Evolutionary conservation across 1,284 basidiomycete species (phyloP).

Genomic region (Meira nashicola): DNA sequence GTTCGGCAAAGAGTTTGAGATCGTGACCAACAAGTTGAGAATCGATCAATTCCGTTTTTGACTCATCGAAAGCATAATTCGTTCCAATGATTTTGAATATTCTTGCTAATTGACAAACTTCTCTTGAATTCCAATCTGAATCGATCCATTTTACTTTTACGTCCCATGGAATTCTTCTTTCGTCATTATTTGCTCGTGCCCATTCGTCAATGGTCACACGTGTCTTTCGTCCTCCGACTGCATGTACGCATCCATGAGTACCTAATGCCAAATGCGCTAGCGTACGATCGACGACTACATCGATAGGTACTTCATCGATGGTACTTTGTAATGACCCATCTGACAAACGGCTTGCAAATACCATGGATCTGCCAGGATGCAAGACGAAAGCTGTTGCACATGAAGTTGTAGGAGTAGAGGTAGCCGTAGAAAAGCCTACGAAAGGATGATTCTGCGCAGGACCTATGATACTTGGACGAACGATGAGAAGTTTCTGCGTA

Average conservation of each 20-base stretch:
- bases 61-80: neutral
- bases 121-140: neutral
- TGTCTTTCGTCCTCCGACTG: neutral
- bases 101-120: neutral
- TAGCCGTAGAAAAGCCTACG: too few species aligned
- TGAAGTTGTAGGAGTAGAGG: too few species aligned
- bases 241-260: neutral
- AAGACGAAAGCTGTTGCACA: neutral
- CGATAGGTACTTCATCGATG: conserved; percentile 1
- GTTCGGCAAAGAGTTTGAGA: neutral
- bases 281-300: conserved; percentile 1
- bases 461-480: neutral
- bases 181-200: neutral
- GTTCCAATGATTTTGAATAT: neutral
- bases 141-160: neutral
- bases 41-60: neutral
- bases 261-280: conserved; percentile 1
- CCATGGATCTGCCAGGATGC: neutral
- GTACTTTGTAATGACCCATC: neutral
- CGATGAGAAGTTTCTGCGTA: neutral
- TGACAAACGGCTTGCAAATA: neutral
- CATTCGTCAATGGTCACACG: neutral
- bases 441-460: too few species aligned
- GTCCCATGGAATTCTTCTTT: neutral
- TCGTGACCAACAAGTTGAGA: neutral